Conservation (phyloP, 2,329 filamentous ascomycete species). For the Calonectria fujianensis region DNA sequence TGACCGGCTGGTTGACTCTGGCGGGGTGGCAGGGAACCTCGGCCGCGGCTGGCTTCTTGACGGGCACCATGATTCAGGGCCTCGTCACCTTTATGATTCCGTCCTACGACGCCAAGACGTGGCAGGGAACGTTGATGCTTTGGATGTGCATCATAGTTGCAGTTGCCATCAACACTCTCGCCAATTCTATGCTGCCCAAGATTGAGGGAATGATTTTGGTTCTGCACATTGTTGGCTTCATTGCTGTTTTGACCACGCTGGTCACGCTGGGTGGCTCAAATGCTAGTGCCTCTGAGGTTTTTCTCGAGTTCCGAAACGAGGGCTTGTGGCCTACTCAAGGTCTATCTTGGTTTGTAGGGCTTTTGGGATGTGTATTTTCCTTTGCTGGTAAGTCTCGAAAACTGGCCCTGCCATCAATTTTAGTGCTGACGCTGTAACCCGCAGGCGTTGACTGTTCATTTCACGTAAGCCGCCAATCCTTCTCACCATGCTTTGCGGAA, state of each 20-base stretch:
- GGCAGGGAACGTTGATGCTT: conserved; percentile 57
- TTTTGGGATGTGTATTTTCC: conserved; percentile 50
- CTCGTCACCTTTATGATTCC: conserved; percentile 47
- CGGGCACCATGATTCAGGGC: conserved; percentile 55
- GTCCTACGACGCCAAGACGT: conserved; percentile 47
- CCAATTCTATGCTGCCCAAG: conserved; percentile 57
- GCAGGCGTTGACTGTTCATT: conserved; percentile 52
- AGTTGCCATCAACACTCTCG: conserved; percentile 61
- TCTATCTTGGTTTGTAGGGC: conserved; percentile 51
- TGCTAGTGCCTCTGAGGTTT: conserved; percentile 54
- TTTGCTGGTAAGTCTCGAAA: conserved; percentile 45
- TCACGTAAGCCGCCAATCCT: conserved; percentile 40
- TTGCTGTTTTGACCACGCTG: conserved; percentile 63
- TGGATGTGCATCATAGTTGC: conserved; percentile 65
- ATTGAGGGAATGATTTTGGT: conserved; percentile 65
- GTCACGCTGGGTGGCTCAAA: conserved; percentile 56
- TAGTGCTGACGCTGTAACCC: conserved; percentile 13
- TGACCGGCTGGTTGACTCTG: conserved; percentile 56
- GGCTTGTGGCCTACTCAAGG: conserved; percentile 49
- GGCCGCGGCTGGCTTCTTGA: conserved; percentile 50
- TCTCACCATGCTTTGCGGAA: not conserved
- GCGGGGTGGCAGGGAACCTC: conserved; percentile 54
- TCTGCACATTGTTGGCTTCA: conserved; percentile 67
- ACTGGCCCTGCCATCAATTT: not conserved
- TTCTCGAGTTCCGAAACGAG: conserved; percentile 53